Percentiles rank a stretch among this genome's conserved stretches.
These are phyloP conservation scores for Evansstolkia leycettana DNA, from an alignment of 495 filamentous ascomycete species.

Conservation along the genomic window DNA sequence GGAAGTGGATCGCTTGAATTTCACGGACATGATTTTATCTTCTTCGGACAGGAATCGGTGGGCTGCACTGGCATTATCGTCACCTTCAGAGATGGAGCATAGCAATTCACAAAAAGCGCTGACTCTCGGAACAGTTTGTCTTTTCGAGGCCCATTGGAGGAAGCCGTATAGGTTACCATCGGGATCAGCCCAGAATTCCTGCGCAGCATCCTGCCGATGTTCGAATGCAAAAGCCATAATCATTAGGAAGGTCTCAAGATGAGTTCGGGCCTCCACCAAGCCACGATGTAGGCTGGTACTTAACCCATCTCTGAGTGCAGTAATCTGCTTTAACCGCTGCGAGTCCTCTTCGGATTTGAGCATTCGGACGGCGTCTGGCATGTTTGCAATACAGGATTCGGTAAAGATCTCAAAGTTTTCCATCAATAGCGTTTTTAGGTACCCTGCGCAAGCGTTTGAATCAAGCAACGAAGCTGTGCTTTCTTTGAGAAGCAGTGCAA, in stretches of 20 bases:
- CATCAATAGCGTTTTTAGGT: slow-evolving; percentile 60
- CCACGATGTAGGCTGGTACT: slow-evolving; percentile 33
- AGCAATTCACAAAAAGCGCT: slow-evolving; percentile 95
- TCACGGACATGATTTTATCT: slow-evolving; percentile 54
- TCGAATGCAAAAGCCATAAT: slow-evolving; percentile 89
- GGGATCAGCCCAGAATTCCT: slow-evolving; percentile 77
- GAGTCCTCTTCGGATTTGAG: slow-evolving; percentile 84
- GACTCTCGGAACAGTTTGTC: slow-evolving; percentile 84
- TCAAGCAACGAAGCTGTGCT: slow-evolving; percentile 54
- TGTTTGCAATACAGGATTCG: slow-evolving; percentile 86
- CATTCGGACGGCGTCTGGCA: slow-evolving; percentile 80
- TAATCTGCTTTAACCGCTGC: slow-evolving; percentile 58
- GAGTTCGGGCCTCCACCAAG: slow-evolving; percentile 46
- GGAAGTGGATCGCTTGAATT: slow-evolving; percentile 64
- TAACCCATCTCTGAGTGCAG: slow-evolving; percentile 34
- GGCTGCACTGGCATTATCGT: slow-evolving; percentile 64
- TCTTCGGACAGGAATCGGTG: slow-evolving; percentile 88
- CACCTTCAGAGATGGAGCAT: slow-evolving; percentile 66
- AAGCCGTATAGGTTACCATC: slow-evolving; percentile 90
- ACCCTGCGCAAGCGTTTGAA: slow-evolving; percentile 42
- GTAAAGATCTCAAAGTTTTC: slow-evolving; percentile 71
- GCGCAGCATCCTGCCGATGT: slow-evolving; percentile 64
- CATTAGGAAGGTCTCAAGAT: slow-evolving; percentile 84
- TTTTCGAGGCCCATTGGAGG: slow-evolving; percentile 83
- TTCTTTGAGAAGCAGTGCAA: slow-evolving; percentile 66